Conservation (phyloP, 2,329 filamentous ascomycete genomes). For the Colletotrichum graminicola region DNA sequence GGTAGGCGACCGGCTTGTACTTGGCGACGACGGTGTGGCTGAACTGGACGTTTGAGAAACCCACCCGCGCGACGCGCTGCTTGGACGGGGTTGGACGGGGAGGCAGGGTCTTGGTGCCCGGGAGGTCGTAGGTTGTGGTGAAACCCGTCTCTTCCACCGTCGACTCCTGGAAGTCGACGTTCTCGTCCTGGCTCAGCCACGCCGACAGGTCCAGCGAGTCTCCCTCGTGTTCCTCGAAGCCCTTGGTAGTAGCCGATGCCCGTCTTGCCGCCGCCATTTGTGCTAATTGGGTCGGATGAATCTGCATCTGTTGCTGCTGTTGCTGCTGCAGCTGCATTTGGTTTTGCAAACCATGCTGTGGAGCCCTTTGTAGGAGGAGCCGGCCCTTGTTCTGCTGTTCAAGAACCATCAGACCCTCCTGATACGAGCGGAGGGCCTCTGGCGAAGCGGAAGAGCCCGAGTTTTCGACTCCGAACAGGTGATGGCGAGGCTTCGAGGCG, state of each 20-base stretch:
- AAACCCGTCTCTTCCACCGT: constrained; percentile 70
- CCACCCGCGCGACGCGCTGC: constrained; percentile 70
- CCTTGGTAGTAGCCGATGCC: not conserved
- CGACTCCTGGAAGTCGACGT: constrained; percentile 64
- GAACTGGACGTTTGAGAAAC: constrained; percentile 64
- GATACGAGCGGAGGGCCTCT: not conserved
- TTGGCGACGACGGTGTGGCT: constrained; percentile 71
- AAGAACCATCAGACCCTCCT: constrained; percentile 8
- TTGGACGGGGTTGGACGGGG: constrained; percentile 65
- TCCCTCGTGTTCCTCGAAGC: not conserved
- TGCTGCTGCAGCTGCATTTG: not conserved
- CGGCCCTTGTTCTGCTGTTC: constrained; percentile 2
- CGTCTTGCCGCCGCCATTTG: not conserved
- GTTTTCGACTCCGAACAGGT: constrained; percentile 26
- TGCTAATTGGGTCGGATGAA: too few species aligned
- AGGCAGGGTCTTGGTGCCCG: constrained; percentile 66
- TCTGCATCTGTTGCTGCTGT: not conserved
- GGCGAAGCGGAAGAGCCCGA: not conserved
- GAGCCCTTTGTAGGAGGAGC: not conserved
- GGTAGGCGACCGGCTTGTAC: constrained; percentile 69
- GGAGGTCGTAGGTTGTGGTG: constrained; percentile 72
- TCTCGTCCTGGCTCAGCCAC: constrained; percentile 39
- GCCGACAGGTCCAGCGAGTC: not conserved
- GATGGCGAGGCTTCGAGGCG: constrained; percentile 46
- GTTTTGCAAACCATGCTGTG: not conserved